These are phyloP conservation scores for Penicillium nordicum DNA, from an alignment of 2,329 filamentous ascomycete species.

Conservation along the genomic window DNA sequence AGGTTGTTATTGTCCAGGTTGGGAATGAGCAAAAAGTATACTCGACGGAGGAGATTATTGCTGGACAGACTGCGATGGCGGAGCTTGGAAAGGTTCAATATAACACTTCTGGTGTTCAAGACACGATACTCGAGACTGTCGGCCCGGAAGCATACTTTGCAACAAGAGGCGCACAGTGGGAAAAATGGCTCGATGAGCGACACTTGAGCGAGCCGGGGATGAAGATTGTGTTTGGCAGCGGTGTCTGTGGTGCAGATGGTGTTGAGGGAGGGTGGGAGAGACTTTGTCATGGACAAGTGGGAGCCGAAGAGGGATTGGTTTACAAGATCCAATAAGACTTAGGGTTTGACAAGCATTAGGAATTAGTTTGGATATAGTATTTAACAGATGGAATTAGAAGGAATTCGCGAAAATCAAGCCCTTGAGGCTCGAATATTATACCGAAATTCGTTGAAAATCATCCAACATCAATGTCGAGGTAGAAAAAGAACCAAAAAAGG, in stretches of 20 bases:
- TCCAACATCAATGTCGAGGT: neutral
- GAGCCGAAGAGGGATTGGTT: constrained; percentile 15
- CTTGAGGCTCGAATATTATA: too few relatives aligned
- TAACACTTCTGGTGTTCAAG: constrained; percentile 14
- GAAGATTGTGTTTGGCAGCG: constrained; percentile 12
- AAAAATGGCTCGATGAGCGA: constrained; percentile 10
- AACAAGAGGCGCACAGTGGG: neutral
- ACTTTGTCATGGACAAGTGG: constrained; percentile 7
- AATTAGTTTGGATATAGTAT: neutral
- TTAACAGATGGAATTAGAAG: neutral
- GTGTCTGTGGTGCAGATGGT: constrained; percentile 11
- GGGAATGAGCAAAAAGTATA: constrained; percentile 18
- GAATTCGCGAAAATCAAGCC: neutral
- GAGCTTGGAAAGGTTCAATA: constrained; percentile 9
- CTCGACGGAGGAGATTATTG: constrained; percentile 2
- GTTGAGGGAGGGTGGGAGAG: constrained; percentile 18
- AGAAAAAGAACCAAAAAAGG: neutral
- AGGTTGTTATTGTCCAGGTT: constrained; percentile 13
- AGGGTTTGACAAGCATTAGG: neutral
- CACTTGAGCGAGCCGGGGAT: constrained; percentile 9
- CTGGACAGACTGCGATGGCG: neutral
- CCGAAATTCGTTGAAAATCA: neutral
- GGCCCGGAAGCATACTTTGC: constrained; percentile 4
- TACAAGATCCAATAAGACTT: constrained; percentile 11
- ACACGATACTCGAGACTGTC: neutral